Evolutionary conservation across 257 asterid species (phyloP).

Genomic region (Primulina tabacum): DNA sequence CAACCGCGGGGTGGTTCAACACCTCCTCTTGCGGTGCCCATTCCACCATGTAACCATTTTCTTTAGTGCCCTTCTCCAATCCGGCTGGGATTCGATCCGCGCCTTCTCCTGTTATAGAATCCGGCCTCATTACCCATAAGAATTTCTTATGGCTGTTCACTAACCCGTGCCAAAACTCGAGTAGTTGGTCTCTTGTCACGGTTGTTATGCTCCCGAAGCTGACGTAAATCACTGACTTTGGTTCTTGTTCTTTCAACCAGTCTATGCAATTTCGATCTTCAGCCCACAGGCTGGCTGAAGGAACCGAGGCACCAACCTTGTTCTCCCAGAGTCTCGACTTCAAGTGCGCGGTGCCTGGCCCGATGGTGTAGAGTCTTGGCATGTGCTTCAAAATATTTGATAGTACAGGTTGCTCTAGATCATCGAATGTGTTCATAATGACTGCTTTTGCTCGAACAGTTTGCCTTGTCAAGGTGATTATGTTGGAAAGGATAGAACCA

Average conservation of each 20-base stretch:
- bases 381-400: conserved; percentile 30
- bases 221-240: conserved; percentile 42
- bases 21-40: conserved; percentile 35
- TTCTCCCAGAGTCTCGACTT: not conserved
- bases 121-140: conserved; percentile 54
- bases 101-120: conserved; percentile 7
- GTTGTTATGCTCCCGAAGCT: conserved; percentile 48
- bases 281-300: conserved; percentile 43
- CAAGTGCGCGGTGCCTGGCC: conserved; percentile 37
- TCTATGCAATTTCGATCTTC: conserved; percentile 41
- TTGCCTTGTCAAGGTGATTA: conserved; percentile 23
- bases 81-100: conserved; percentile 19
- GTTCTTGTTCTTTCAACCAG: conserved; percentile 41
- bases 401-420: conserved; percentile 36
- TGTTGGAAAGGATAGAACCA: conserved; percentile 8
- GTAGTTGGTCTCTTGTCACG: conserved; percentile 25
- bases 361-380: conserved; percentile 34
- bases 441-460: conserved; percentile 29
- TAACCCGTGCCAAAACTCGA: conserved; percentile 48
- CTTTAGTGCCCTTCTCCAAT: conserved; percentile 16
- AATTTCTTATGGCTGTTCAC: conserved; percentile 38
- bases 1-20: conserved; percentile 15
- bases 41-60: conserved; percentile 22
- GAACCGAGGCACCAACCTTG: not conserved
- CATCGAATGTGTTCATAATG: conserved; percentile 41